A percentile compares a stretch with the other conserved stretches of the same genome.
Evolutionary conservation across 768 basidiomycete genomes (phyloP).

Genomic region (Hydnomerulius pinastri): DNA sequence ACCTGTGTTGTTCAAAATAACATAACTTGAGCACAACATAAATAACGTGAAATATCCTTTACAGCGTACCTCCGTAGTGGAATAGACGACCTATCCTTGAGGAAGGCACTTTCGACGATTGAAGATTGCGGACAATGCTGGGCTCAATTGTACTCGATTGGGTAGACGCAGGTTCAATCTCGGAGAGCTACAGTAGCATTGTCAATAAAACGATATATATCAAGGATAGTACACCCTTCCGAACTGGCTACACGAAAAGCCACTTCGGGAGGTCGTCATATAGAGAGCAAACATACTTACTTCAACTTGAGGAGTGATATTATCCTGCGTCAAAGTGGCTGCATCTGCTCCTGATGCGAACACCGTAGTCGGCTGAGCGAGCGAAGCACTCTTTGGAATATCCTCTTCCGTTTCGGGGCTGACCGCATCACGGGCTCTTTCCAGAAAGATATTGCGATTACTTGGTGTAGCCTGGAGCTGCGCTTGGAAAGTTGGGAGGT

Average conservation of each 20-base stretch:
- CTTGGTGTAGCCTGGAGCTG: neutral
- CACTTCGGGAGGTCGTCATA: neutral
- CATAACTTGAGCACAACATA: neutral
- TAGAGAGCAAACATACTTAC: slow-evolving; percentile 16
- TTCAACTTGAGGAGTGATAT: neutral
- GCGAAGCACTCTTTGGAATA: neutral
- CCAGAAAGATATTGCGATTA: too few species aligned
- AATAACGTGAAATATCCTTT: neutral
- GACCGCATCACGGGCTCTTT: neutral
- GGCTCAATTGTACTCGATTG: neutral
- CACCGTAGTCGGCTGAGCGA: neutral
- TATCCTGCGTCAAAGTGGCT: neutral
- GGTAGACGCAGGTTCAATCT: neutral
- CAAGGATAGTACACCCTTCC: too few species aligned
- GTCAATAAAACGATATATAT: too few species aligned
- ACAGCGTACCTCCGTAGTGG: slow-evolving; percentile 82
- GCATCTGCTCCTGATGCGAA: neutral
- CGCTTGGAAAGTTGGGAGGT: neutral
- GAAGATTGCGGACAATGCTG: slow-evolving; percentile 45
- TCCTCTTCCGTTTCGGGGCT: neutral
- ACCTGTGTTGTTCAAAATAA: slow-evolving; percentile 48
- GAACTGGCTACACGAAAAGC: too few species aligned
- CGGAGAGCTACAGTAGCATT: slow-evolving; percentile 9
- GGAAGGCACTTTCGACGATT: slow-evolving; percentile 88
- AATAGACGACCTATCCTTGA: slow-evolving; percentile 87